Evolutionary conservation across 2,329 filamentous ascomycete genomes (phyloP).

Genomic region (Botrytis paeoniae): DNA sequence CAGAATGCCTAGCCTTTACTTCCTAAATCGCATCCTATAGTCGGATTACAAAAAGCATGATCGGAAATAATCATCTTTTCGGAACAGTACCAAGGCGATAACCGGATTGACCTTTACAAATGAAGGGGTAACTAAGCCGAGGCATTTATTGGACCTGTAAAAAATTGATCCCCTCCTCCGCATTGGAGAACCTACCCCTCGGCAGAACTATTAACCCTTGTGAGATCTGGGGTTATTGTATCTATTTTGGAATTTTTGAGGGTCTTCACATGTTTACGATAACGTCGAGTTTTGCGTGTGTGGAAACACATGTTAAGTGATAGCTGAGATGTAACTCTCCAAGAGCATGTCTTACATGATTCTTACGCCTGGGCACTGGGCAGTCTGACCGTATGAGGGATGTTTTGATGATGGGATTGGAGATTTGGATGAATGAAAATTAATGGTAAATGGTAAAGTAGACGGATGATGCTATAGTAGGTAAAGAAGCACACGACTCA

Average conservation of each 20-base stretch:
- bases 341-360: background rate
- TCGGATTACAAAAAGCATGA: slow-evolving; percentile 3
- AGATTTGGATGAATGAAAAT: background rate
- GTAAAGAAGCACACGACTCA: background rate
- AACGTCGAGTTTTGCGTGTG: background rate
- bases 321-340: background rate
- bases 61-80: background rate
- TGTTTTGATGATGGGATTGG: background rate
- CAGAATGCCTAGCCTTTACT: background rate
- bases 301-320: background rate
- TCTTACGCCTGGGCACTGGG: slow-evolving; percentile 1
- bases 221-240: background rate
- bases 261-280: slow-evolving; percentile 1
- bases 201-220: background rate
- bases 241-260: background rate
- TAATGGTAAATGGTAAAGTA: background rate
- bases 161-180: slow-evolving; percentile 5
- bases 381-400: background rate
- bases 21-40: slow-evolving; percentile 11
- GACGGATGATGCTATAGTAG: background rate
- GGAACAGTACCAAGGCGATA: background rate
- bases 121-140: slow-evolving; percentile 6
- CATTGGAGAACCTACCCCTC: background rate
- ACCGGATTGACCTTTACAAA: background rate
- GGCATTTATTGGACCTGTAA: background rate